phyloP scores from a whole-genome alignment of 1,284 basidiomycete genomes.

The Ustilago loliicola region DNA sequence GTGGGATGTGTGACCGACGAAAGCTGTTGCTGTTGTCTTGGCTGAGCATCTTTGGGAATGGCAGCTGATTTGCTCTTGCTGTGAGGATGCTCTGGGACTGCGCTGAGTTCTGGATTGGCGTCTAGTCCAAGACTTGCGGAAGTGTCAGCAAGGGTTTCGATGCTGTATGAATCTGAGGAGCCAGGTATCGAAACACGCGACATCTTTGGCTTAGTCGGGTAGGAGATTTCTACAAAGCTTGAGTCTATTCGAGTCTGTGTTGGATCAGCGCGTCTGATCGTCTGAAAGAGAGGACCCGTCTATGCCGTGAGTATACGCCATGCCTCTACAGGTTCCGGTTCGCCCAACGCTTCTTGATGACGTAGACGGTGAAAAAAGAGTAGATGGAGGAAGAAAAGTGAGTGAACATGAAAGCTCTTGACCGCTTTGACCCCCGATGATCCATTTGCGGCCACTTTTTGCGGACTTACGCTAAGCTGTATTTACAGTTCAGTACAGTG shows the following conservation, averaged over 20 bases:
- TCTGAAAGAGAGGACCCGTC: slow-evolving; percentile 4
- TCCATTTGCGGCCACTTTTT: neutral
- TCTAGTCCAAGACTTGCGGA: neutral
- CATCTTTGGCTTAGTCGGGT: neutral
- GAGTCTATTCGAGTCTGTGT: neutral
- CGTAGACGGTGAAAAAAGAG: neutral
- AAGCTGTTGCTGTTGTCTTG: slow-evolving; percentile 13
- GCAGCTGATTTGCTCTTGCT: neutral
- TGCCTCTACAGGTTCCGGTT: neutral
- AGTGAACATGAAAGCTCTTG: neutral
- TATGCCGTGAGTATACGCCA: slow-evolving; percentile 8
- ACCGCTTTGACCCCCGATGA: slow-evolving; percentile 4
- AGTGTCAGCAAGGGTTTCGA: slow-evolving; percentile 9
- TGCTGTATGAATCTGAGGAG: slow-evolving; percentile 29
- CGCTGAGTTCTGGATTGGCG: slow-evolving; percentile 10
- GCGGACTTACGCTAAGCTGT: slow-evolving; percentile 2
- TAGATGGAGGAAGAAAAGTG: neutral
- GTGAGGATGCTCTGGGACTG: slow-evolving; percentile 36
- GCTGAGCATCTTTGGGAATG: neutral
- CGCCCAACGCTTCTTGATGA: neutral
- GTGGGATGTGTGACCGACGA: slow-evolving; percentile 12
- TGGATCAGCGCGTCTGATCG: neutral
- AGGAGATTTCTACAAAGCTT: neutral
- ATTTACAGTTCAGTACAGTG: too few relatives aligned
- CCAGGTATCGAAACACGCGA: slow-evolving; percentile 14